Evolutionary conservation across 2,329 filamentous ascomycete species (phyloP).

Genomic region (Atkinsonella hypoxylon): DNA sequence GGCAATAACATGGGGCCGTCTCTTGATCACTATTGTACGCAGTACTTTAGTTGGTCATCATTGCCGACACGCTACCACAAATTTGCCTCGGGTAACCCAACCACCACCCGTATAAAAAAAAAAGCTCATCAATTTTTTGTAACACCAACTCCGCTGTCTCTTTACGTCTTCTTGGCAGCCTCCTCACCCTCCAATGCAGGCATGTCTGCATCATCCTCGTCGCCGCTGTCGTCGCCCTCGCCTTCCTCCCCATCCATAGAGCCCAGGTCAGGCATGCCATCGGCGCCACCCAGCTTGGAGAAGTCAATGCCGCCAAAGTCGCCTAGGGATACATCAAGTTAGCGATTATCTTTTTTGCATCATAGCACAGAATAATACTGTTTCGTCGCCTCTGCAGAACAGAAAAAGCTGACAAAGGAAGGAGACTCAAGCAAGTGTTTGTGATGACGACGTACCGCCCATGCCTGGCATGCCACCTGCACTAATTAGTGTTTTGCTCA

Average conservation of each 20-base stretch:
- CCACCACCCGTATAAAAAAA: background rate
- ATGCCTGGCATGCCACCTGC: conserved; percentile 44
- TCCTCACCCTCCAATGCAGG: conserved; percentile 53
- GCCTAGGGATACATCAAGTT: conserved; percentile 23
- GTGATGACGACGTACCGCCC: conserved; percentile 27
- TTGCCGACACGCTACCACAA: background rate
- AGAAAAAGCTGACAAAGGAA: background rate
- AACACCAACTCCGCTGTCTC: background rate
- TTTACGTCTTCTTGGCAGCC: conserved; percentile 27
- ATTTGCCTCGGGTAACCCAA: background rate
- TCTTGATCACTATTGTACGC: conserved; percentile 1
- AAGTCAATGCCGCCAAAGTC: conserved; percentile 87
- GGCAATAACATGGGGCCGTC: background rate
- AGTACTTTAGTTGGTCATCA: background rate
- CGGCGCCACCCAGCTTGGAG: conserved; percentile 66
- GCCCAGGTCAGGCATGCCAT: conserved; percentile 17
- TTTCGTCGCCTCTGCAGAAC: background rate
- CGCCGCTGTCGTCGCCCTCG: conserved; percentile 38
- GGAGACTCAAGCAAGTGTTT: background rate
- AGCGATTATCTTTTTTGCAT: background rate
- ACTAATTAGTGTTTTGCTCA: background rate
- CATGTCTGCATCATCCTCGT: conserved; percentile 71
- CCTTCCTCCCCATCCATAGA: conserved; percentile 37
- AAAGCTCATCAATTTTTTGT: background rate
- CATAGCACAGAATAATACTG: background rate